Conservation (phyloP, 108 stramenopile species). For the Hondaea fermentalgiana region DNA sequence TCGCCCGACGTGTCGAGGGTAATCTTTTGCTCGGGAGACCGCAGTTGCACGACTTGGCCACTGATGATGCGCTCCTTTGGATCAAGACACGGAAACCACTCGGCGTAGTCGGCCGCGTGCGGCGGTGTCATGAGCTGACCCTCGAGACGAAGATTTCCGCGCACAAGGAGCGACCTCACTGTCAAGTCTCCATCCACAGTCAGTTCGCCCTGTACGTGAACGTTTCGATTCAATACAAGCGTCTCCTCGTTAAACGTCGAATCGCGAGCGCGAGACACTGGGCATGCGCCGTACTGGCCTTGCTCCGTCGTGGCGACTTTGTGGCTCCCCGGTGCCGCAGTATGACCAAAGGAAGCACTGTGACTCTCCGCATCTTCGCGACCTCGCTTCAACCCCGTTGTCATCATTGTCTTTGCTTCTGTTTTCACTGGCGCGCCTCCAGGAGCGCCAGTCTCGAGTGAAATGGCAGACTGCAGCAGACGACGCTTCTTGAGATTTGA, state of each 20-base stretch:
- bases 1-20: background rate
- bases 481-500: background rate
- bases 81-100: background rate
- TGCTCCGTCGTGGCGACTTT: too few relatives aligned
- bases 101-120: constrained; percentile 1
- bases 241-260: background rate
- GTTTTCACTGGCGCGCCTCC: too few relatives aligned
- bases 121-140: constrained; percentile 1
- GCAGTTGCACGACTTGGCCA: background rate
- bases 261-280: background rate
- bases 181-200: background rate
- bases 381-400: too few relatives aligned
- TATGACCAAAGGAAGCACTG: too few relatives aligned
- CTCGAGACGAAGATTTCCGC: background rate
- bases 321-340: too few relatives aligned
- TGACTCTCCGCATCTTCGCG: too few relatives aligned
- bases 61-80: background rate
- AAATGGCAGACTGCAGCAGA: background rate
- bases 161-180: background rate
- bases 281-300: too few relatives aligned
- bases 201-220: background rate
- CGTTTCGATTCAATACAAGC: background rate
- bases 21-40: background rate
- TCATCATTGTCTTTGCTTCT: too few relatives aligned
- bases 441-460: too few relatives aligned